A percentile compares a stretch with the other conserved stretches of the same genome.
phyloP scores from a whole-genome alignment of 768 basidiomycete genomes.

The Obba rivulosa region DNA sequence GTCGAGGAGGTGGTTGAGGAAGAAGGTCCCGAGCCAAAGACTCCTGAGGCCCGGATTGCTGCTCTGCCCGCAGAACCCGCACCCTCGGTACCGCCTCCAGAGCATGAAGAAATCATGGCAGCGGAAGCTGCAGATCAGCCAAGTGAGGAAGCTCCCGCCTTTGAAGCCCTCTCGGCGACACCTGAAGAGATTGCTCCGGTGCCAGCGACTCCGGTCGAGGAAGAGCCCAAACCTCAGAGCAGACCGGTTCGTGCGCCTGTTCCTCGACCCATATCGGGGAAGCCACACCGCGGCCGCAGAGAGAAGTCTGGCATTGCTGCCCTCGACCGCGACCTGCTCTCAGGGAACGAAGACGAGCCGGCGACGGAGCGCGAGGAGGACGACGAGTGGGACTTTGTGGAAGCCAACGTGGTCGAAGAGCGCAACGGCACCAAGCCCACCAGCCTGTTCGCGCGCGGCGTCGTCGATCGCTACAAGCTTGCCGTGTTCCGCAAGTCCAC shows the following conservation, averaged over 20 bases:
- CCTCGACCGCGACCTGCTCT: constrained; percentile 64
- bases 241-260: constrained; percentile 2
- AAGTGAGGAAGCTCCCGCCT: background rate
- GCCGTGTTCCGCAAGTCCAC: constrained; percentile 84
- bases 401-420: constrained; percentile 64
- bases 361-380: constrained; percentile 49
- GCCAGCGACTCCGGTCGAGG: background rate
- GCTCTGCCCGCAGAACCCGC: constrained; percentile 24
- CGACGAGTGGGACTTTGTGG: constrained; percentile 91
- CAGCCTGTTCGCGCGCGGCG: constrained; percentile 85
- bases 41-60: constrained; percentile 60
- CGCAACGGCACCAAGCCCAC: constrained; percentile 74
- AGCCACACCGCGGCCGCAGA: constrained; percentile 40
- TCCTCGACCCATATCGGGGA: constrained; percentile 11
- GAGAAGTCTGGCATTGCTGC: constrained; percentile 84
- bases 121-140: constrained; percentile 1
- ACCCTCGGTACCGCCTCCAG: background rate
- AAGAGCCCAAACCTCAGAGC: constrained; percentile 4
- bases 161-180: background rate
- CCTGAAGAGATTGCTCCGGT: background rate
- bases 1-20: constrained; percentile 16
- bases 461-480: constrained; percentile 82
- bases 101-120: constrained; percentile 12
- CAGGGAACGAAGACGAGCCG: constrained; percentile 37
- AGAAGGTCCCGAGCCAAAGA: constrained; percentile 54